phyloP scores from a whole-genome alignment of 2,329 filamentous ascomycete genomes.

The Cytospora leucostoma region DNA sequence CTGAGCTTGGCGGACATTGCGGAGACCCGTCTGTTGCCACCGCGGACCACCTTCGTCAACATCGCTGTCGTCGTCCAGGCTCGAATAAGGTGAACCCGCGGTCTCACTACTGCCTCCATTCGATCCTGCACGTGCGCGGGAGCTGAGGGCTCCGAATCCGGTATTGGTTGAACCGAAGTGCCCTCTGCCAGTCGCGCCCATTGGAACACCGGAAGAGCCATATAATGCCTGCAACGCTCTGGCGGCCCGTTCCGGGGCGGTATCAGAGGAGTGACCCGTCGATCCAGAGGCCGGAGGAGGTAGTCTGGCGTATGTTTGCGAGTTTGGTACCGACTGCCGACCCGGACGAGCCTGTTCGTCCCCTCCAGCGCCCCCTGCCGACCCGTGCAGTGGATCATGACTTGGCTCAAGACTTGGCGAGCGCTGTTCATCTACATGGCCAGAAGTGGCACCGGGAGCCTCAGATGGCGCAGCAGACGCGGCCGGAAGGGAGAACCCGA shows the following conservation, averaged over 20 bases:
- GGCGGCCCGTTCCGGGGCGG: constrained; percentile 6
- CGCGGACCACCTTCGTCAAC: constrained; percentile 41
- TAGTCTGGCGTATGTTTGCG: constrained; percentile 11
- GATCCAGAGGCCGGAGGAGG: constrained; percentile 4
- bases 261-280: not conserved
- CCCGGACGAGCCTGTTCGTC: not conserved
- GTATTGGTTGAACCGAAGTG: constrained; percentile 4
- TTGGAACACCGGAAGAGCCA: not conserved
- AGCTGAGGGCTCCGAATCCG: constrained; percentile 15
- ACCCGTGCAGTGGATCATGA: not conserved
- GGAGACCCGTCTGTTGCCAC: constrained; percentile 11
- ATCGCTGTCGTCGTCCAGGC: constrained; percentile 26
- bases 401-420: not conserved
- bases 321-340: constrained; percentile 3
- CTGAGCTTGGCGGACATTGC: constrained; percentile 36
- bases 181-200: not conserved
- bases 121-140: constrained; percentile 14
- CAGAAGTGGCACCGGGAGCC: not conserved
- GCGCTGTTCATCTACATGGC: constrained; percentile 9
- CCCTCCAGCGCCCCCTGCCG: not conserved
- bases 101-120: constrained; percentile 10
- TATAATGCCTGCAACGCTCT: not conserved
- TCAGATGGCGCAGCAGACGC: constrained; percentile 1
- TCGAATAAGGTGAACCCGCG: constrained; percentile 7
- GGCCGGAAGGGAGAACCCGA: not conserved